Evolutionary conservation across 352 stramenopile species (phyloP).

Genomic region (Peronospora destructor): DNA sequence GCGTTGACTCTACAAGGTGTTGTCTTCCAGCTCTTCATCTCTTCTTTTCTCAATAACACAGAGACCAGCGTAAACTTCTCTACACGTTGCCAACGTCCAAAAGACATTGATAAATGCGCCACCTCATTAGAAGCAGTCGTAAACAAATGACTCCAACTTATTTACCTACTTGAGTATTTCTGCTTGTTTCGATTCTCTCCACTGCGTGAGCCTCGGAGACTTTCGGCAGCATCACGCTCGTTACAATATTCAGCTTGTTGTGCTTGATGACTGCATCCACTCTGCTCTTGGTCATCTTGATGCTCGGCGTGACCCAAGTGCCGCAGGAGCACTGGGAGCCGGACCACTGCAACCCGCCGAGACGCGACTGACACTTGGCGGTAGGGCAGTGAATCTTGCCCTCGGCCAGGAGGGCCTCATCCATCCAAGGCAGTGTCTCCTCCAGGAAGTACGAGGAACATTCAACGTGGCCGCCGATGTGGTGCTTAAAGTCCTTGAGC

Average conservation of each 20-base stretch:
- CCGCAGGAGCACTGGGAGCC: conserved; percentile 77
- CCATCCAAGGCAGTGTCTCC: conserved; percentile 70
- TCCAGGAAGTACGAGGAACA: conserved; percentile 72
- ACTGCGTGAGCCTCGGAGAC: conserved; percentile 1
- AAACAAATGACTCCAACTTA: no score
- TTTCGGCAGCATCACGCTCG: conserved; percentile 23
- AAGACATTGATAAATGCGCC: no score
- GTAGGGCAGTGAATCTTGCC: conserved; percentile 71
- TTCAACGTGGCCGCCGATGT: conserved; percentile 25
- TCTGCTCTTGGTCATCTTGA: conserved; percentile 78
- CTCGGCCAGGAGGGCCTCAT: conserved; percentile 47
- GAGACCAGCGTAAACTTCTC: no score
- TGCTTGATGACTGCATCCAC: conserved; percentile 40
- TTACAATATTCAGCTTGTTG: conserved; percentile 30
- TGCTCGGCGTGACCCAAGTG: conserved; percentile 77
- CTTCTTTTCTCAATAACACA: no score
- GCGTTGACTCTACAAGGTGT: no score
- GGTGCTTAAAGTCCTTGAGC: conserved; percentile 64
- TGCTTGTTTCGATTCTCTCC: not conserved
- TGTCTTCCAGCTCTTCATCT: no score
- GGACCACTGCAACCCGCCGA: conserved; percentile 70
- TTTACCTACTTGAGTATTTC: no score
- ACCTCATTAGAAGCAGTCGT: no score
- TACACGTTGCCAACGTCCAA: no score
- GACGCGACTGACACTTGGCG: conserved; percentile 56